phyloP scores from a whole-genome alignment of 2,329 filamentous ascomycete species.

The Aspergillus phoenicis region DNA sequence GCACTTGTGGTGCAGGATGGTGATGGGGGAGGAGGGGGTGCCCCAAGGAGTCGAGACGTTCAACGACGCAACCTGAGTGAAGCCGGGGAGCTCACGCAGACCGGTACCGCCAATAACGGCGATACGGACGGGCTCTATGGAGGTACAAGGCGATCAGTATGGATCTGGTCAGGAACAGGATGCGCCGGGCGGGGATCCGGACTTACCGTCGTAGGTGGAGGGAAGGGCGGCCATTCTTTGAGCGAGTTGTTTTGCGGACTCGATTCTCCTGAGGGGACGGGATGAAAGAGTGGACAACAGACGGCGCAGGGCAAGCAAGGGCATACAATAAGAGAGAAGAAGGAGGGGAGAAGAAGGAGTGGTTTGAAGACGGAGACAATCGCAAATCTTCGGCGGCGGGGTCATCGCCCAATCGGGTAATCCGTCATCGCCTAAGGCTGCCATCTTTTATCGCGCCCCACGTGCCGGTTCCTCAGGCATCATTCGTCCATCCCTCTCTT shows the following conservation, averaged over 20 bases:
- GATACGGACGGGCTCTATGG: constrained; percentile 67
- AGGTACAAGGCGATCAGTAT: constrained; percentile 7
- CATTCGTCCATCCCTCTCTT: not conserved
- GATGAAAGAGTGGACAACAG: constrained; percentile 20
- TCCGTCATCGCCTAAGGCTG: constrained; percentile 16
- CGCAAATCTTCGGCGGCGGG: constrained; percentile 28
- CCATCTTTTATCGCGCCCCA: constrained; percentile 19
- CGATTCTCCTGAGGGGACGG: constrained; percentile 34
- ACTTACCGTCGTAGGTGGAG: constrained; percentile 61
- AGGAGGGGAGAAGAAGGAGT: not conserved
- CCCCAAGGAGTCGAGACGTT: constrained; percentile 87
- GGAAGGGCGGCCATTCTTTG: constrained; percentile 58
- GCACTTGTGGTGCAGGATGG: constrained; percentile 83
- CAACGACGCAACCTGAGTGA: constrained; percentile 78
- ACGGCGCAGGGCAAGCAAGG: constrained; percentile 6
- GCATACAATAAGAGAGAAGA: constrained; percentile 1
- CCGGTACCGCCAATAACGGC: constrained; percentile 94
- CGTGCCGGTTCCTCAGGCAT: constrained; percentile 29
- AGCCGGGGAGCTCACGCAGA: constrained; percentile 82
- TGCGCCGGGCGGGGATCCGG: not conserved
- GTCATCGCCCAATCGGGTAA: constrained; percentile 29
- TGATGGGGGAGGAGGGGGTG: constrained; percentile 72
- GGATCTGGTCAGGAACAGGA: not conserved
- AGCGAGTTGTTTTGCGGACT: constrained; percentile 37
- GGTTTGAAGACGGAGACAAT: not conserved